Evolutionary conservation across 1,284 basidiomycete genomes (phyloP), one percentile per base, ranked within the genome.

Genomic region (Xerocomus cyaneibrunnescens): DNA sequence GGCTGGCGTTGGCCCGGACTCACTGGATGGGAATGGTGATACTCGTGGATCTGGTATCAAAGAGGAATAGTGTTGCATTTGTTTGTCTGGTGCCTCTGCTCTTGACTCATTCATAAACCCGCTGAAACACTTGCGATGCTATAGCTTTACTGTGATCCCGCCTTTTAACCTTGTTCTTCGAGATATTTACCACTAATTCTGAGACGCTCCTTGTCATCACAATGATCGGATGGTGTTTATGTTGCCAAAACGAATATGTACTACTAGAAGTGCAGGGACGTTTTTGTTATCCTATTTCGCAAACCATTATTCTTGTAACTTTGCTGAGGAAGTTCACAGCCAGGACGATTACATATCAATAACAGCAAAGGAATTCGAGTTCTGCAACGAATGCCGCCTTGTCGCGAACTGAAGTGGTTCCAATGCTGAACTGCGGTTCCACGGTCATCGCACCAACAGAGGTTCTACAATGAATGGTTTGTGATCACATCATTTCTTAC

Each of bases 11-110:
- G 51, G 48, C 6, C 60, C 43, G 6, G 55, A 59, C 28, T 13
- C 48, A 7, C 21, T 66, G 9, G 57, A 55, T 31, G 32, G 28
- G 36, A 62, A 38, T n/a, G 48, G 50, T 23, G 60, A 52, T 34
- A 21, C 39, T 7, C 64, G 36, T 27, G 57, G 54, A 40, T 45
- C 52, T 4, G 51, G 62, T 14, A 53, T 55, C 35, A 66, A 68
- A 54, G 64, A 65, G 30, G 62, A 64, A 48, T 66, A 22, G 48
- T 7, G 28, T 32, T 30, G 16, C 22, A n/a, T n/a, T n/a, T n/a
- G n/a, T n/a, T n/a, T n/a, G n/a, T n/a, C n/a, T n/a, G n/a, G n/a
- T n/a, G n/a, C n/a, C n/a, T n/a, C n/a, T n/a, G n/a, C n/a, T n/a
- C n/a, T n/a, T n/a, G n/a, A n/a, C n/a, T n/a, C n/a, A n/a, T n/a